Percentiles rank a stretch among this genome's conserved stretches.
These are phyloP conservation scores for Bipolaris bicolor DNA, from an alignment of 2,329 filamentous ascomycete species.

Conservation along the genomic window DNA sequence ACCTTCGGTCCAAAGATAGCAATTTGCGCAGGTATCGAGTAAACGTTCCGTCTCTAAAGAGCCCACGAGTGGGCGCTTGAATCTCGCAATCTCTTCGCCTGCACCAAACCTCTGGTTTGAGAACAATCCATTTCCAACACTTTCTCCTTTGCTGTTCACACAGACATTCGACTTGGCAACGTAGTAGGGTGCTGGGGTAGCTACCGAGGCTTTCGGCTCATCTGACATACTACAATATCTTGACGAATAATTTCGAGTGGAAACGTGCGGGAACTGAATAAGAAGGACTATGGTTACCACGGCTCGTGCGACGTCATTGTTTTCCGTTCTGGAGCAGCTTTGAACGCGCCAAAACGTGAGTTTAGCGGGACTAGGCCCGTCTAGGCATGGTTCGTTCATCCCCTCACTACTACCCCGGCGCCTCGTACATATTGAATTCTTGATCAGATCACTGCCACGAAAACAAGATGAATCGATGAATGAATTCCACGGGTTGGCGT, in stretches of 20 bases:
- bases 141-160: slow-evolving; percentile 26
- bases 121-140: slow-evolving; percentile 62
- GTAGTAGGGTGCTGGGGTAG: slow-evolving; percentile 22
- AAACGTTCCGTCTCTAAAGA: slow-evolving; percentile 61
- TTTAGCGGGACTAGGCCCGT: slow-evolving; percentile 1
- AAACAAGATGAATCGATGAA: background rate
- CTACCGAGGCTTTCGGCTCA: slow-evolving; percentile 1
- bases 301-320: slow-evolving; percentile 7
- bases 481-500: background rate
- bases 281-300: background rate
- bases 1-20: slow-evolving; percentile 55
- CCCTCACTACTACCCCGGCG: background rate
- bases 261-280: background rate
- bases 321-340: background rate
- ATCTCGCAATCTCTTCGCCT: slow-evolving; percentile 57
- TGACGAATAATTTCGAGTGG: background rate
- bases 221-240: background rate
- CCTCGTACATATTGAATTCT: background rate
- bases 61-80: slow-evolving; percentile 60
- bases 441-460: background rate
- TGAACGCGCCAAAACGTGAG: slow-evolving; percentile 10
- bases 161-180: slow-evolving; percentile 32
- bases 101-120: slow-evolving; percentile 55
- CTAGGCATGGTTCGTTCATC: slow-evolving; percentile 1
- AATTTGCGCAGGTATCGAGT: slow-evolving; percentile 63